Conservation (phyloP, 2,329 filamentous ascomycete genomes). For the Fusarium veterinarium region DNA sequence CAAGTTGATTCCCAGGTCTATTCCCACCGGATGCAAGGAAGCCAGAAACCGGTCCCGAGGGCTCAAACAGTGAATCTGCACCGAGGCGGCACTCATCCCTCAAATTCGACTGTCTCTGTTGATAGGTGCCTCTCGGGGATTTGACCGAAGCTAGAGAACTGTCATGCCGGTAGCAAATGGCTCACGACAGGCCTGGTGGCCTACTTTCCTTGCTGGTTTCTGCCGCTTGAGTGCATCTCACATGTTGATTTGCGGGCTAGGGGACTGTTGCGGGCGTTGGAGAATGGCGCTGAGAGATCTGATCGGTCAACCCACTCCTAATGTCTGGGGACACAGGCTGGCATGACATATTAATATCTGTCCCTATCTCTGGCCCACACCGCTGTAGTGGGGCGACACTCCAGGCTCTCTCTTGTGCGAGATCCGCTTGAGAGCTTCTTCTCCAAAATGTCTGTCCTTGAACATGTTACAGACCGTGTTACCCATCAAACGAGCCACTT, state of each 20-base stretch:
- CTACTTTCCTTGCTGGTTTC: slow-evolving; percentile 26
- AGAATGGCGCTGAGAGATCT: slow-evolving; percentile 39
- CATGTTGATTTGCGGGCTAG: slow-evolving; percentile 35
- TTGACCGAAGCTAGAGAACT: slow-evolving; percentile 29
- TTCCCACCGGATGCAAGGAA: slow-evolving; percentile 16
- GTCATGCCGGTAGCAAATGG: slow-evolving; percentile 21
- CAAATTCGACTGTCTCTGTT: background rate
- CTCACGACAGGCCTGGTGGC: slow-evolving; percentile 17
- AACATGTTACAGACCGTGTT: slow-evolving; percentile 22
- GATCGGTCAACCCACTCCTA: slow-evolving; percentile 42
- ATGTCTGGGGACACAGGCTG: slow-evolving; percentile 26
- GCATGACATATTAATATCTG: slow-evolving; percentile 48
- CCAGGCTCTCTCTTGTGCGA: slow-evolving; percentile 22
- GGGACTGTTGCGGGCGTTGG: slow-evolving; percentile 39
- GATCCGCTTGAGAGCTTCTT: slow-evolving; percentile 17
- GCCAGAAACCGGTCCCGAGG: background rate
- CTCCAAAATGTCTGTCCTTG: slow-evolving; percentile 5
- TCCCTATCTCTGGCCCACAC: slow-evolving; percentile 46
- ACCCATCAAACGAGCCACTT: background rate
- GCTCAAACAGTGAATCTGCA: slow-evolving; percentile 13
- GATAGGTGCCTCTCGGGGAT: slow-evolving; percentile 6
- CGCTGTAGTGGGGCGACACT: slow-evolving; percentile 39
- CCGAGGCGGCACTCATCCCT: slow-evolving; percentile 11
- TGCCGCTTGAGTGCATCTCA: slow-evolving; percentile 23
- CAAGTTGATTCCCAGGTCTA: slow-evolving; percentile 1